A percentile compares a stretch with the other conserved stretches of the same genome.
These are phyloP conservation scores for Camelina hispida DNA, from an alignment of 345 rosid genomes.

Conservation along the genomic window DNA sequence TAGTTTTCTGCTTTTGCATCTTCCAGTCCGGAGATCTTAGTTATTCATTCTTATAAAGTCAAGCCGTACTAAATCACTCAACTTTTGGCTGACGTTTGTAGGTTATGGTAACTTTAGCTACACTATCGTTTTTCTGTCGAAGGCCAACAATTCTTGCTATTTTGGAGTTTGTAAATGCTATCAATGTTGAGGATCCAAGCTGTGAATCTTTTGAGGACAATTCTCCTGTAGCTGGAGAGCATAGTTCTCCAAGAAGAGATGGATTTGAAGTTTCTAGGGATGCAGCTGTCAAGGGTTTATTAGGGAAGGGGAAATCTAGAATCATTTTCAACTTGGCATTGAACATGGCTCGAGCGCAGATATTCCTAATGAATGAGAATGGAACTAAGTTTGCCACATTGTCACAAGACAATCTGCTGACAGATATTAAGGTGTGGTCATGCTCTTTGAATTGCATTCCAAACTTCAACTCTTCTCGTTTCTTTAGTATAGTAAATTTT, in stretches of 20 bases:
- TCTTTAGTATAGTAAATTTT: constrained; percentile 23
- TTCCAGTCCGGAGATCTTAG: constrained; percentile 7
- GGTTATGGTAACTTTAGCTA: constrained; percentile 84
- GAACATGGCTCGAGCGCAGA: constrained; percentile 92
- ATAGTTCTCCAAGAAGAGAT: constrained; percentile 50
- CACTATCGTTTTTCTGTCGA: constrained; percentile 90
- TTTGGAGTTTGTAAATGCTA: constrained; percentile 84
- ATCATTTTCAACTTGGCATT: constrained; percentile 74
- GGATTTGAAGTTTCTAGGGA: constrained; percentile 58
- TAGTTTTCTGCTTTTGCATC: constrained; percentile 32
- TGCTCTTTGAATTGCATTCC: constrained; percentile 32
- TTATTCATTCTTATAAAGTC: constrained; percentile 23
- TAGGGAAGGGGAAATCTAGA: constrained; percentile 95
- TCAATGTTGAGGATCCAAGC: constrained; percentile 64
- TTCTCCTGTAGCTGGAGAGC: constrained; percentile 59
- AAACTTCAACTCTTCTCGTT: constrained; percentile 8
- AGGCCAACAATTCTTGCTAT: constrained; percentile 94
- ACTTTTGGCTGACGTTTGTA: constrained; percentile 47
- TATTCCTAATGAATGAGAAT: constrained; percentile 89
- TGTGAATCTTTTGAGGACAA: constrained; percentile 60
- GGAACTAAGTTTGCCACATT: constrained; percentile 86
- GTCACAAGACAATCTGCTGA: constrained; percentile 84
- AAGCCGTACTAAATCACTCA: constrained; percentile 25
- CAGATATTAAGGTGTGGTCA: constrained; percentile 79
- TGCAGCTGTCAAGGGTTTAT: constrained; percentile 77